Evolutionary conservation across 176 grass and related monocot species (phyloP).

Genomic region (Oryza longistaminata): DNA sequence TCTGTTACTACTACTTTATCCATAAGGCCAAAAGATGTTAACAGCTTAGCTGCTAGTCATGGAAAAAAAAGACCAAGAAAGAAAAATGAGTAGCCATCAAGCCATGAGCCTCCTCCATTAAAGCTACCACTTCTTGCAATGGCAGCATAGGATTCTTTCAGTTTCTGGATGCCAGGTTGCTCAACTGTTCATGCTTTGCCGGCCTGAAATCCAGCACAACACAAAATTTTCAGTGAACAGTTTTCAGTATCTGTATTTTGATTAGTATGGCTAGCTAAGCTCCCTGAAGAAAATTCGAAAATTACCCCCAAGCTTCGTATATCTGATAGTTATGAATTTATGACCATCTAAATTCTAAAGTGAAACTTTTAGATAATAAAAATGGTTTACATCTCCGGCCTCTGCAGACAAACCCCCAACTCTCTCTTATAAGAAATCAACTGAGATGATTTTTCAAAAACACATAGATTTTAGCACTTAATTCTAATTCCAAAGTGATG

Average conservation of each 20-base stretch:
- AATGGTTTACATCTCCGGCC: too few relatives aligned
- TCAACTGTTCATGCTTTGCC: not conserved
- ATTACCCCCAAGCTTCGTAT: not conserved
- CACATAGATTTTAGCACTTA: too few relatives aligned
- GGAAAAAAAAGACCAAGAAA: not conserved
- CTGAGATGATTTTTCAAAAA: too few relatives aligned
- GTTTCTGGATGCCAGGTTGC: not conserved
- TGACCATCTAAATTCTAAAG: not conserved
- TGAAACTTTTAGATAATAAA: too few relatives aligned
- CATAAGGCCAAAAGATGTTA: not conserved
- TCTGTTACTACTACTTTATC: not conserved
- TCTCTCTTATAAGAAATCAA: too few relatives aligned
- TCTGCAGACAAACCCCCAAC: too few relatives aligned
- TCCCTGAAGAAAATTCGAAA: not conserved
- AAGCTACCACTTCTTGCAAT: not conserved
- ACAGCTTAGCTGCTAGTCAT: not conserved
- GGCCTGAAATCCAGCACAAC: not conserved
- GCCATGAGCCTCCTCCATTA: not conserved
- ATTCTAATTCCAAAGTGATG: too few relatives aligned
- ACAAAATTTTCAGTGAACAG: not conserved
- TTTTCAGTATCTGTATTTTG: not conserved
- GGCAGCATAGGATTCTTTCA: conserved; percentile 33
- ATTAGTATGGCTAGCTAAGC: not conserved
- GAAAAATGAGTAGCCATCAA: not conserved
- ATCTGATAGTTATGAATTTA: not conserved